Base-by-base conservation (phyloP, 768 basidiomycete genomes). In the Cystofilobasidium capitatum region DNA sequence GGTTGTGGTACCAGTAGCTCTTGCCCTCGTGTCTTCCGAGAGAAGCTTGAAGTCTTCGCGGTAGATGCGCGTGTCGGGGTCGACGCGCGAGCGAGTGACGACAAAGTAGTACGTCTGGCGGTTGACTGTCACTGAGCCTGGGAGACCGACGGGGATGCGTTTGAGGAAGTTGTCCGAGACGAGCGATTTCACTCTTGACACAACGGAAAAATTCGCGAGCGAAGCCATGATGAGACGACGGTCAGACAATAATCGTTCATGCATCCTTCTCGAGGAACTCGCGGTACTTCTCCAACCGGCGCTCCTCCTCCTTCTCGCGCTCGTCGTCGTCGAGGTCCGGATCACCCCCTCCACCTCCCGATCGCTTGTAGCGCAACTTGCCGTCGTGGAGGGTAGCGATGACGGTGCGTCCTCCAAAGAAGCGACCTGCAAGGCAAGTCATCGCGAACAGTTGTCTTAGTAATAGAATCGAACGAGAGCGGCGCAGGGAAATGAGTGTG, bases 331-430 rank as follows among this genome's bases (percentile, higher is more conserved):
- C 84, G 26, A 83, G 85, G 9, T 81, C 86, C 64, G 82, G 85
- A 2, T 81, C 64, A 1, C 84, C 85, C n/a, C 86, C 86, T 3
- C 82, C 82, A 31, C 79, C 79, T 12, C 88, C 90, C 69, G 84
- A 87, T 63, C 88, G 86, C 70, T 81, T 83, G 81, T 88, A 97
- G 47, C 85, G 80, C 74, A 92, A 86, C 76, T 85, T 86, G 58
- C 92, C 93, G 33, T 82, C 81, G 75, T 85, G 93, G 17, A 96
- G 79, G 3, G 83, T 83, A 0, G 94, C 96, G 74, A 88, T 85
- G 58, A 99, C 81, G 71, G 74, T 60, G 42, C 49, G 64, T 33
- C 58, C 37, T 3, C 61, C 66, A 26, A 68, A 68, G 61, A 57
- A 68, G 2, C 66, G 66, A 20, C 49, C 66, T 68, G 54, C 17